phyloP scores from a whole-genome alignment of 371 early-diverging fungal species.

The Mucor sp. region DNA sequence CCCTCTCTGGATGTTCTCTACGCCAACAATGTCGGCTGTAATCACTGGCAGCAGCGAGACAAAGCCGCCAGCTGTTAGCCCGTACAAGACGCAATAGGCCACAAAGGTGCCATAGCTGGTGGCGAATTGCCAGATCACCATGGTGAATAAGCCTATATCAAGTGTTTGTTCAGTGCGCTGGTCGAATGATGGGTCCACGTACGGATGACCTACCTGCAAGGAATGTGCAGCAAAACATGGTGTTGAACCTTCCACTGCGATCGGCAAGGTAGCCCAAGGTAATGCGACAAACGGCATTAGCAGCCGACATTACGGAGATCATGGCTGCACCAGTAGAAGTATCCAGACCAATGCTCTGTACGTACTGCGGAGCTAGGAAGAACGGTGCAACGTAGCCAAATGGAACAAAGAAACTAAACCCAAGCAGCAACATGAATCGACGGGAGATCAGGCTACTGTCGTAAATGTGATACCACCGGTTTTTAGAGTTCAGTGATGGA shows the following conservation, averaged over 20 bases:
- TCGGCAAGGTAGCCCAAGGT: conserved; percentile 42
- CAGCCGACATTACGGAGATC: conserved; percentile 44
- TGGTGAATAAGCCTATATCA: conserved; percentile 42
- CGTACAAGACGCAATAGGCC: conserved; percentile 45
- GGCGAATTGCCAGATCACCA: conserved; percentile 70
- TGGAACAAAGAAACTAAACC: conserved; percentile 30
- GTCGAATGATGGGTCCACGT: background rate
- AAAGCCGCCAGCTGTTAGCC: conserved; percentile 58
- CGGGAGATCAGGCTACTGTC: conserved; percentile 21
- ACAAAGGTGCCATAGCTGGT: conserved; percentile 36
- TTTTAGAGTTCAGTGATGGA: conserved; percentile 4
- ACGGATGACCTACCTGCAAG: conserved; percentile 23
- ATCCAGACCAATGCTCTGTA: conserved; percentile 25
- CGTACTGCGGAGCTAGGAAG: conserved; percentile 46
- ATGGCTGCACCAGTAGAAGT: conserved; percentile 24
- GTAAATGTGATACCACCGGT: conserved; percentile 26
- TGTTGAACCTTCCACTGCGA: conserved; percentile 48
- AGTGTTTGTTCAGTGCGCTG: background rate
- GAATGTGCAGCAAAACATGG: conserved; percentile 49
- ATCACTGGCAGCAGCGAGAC: conserved; percentile 50
- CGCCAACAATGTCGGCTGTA: conserved; percentile 53
- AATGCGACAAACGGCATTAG: conserved; percentile 49
- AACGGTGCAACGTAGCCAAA: conserved; percentile 40
- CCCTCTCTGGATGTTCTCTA: conserved; percentile 39
- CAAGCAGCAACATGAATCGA: conserved; percentile 19